Conservation (phyloP, 2,329 filamentous ascomycete species). For the Neoascochyta sp. region DNA sequence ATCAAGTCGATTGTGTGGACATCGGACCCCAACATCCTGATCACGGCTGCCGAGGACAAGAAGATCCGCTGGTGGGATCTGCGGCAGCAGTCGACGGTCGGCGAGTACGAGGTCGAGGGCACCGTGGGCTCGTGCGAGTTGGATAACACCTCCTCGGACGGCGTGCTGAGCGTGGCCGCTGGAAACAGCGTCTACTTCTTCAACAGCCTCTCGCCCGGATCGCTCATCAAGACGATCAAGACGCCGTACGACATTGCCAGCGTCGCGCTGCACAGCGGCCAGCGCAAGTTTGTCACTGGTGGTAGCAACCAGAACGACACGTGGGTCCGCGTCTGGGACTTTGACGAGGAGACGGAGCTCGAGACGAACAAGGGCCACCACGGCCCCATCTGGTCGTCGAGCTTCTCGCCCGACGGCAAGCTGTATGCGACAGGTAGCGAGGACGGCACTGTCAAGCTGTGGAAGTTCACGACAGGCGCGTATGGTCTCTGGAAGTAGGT, state of each 20-base stretch:
- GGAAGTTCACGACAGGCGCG: slow-evolving; percentile 63
- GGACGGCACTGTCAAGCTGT: slow-evolving; percentile 94
- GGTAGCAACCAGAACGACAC: slow-evolving; percentile 75
- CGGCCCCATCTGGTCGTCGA: slow-evolving; percentile 93
- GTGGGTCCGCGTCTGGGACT: slow-evolving; percentile 93
- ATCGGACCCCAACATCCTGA: slow-evolving; percentile 77
- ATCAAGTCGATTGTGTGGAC: slow-evolving; percentile 99
- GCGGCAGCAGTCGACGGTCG: slow-evolving; percentile 68
- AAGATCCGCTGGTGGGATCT: slow-evolving; percentile 94
- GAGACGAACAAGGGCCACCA: slow-evolving; percentile 97
- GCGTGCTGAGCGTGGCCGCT: slow-evolving; percentile 84
- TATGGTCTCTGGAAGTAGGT: slow-evolving; percentile 67
- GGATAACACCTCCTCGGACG: slow-evolving; percentile 58
- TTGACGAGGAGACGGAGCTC: slow-evolving; percentile 76
- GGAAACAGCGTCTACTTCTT: slow-evolving; percentile 94
- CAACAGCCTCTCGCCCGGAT: slow-evolving; percentile 66
- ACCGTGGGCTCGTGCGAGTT: slow-evolving; percentile 91
- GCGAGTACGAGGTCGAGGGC: slow-evolving; percentile 74
- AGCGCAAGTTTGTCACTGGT: slow-evolving; percentile 82
- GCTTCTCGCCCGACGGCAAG: slow-evolving; percentile 92
- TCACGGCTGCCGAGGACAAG: slow-evolving; percentile 88
- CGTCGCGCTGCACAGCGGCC: slow-evolving; percentile 78
- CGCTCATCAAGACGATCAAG: slow-evolving; percentile 71
- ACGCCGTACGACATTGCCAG: slow-evolving; percentile 85
- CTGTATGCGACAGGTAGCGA: slow-evolving; percentile 95